phyloP scores from a whole-genome alignment of 345 rosid species.

The Noccaea bulbosa region DNA sequence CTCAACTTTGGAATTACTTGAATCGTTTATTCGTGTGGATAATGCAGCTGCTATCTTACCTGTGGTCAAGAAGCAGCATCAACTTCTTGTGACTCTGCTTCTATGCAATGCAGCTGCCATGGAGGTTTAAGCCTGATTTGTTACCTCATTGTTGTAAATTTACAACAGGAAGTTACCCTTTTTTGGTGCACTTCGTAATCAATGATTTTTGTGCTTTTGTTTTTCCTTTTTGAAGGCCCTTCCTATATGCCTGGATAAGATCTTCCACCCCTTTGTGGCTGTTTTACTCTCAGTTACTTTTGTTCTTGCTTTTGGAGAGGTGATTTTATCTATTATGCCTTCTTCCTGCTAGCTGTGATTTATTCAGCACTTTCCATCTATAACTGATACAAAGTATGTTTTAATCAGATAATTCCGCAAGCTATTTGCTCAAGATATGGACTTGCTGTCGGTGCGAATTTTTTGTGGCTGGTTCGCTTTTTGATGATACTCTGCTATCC shows the following conservation, averaged over 20 bases:
- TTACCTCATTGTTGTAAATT: background rate
- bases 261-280: slow-evolving; percentile 82
- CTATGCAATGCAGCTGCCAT: slow-evolving; percentile 82
- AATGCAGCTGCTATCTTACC: slow-evolving; percentile 70
- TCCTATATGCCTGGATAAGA: slow-evolving; percentile 75
- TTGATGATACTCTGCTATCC: slow-evolving; percentile 78
- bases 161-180: background rate
- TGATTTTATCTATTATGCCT: slow-evolving; percentile 28
- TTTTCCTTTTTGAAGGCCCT: slow-evolving; percentile 60
- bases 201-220: slow-evolving; percentile 12
- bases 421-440: slow-evolving; percentile 83
- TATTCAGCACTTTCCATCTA: background rate
- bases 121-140: slow-evolving; percentile 55
- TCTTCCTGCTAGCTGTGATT: slow-evolving; percentile 9
- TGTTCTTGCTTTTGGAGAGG: slow-evolving; percentile 88
- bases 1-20: slow-evolving; percentile 14
- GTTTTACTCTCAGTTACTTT: slow-evolving; percentile 79
- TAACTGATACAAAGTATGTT: background rate
- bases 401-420: slow-evolving; percentile 72
- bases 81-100: slow-evolving; percentile 79
- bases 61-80: slow-evolving; percentile 81
- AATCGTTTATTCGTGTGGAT: background rate
- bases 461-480: slow-evolving; percentile 72
- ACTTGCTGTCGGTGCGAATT: slow-evolving; percentile 75
- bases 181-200: background rate